A percentile compares a stretch with the other conserved stretches of the same genome.
These are phyloP conservation scores for Gossypium mustelinum DNA, from an alignment of 345 rosid species.

Conservation along the genomic window DNA sequence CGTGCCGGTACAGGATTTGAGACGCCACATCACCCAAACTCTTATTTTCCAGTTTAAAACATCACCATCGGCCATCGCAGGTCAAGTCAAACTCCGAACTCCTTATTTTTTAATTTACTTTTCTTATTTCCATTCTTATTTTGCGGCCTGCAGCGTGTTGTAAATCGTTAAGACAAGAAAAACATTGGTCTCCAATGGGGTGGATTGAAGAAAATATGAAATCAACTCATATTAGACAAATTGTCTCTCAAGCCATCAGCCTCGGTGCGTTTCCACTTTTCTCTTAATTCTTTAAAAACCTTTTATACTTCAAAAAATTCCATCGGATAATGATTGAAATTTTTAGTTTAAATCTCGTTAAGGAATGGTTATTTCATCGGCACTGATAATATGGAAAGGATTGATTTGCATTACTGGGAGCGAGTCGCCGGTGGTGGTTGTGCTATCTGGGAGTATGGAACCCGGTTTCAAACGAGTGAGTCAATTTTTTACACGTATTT, in stretches of 20 bases:
- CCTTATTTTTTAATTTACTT: background rate
- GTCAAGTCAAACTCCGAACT: background rate
- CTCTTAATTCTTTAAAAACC: background rate
- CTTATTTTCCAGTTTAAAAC: background rate
- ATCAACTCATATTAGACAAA: conserved; percentile 46
- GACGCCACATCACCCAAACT: background rate
- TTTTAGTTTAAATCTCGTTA: background rate
- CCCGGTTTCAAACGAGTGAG: conserved; percentile 69
- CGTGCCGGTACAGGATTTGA: conserved; percentile 7
- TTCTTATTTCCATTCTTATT: background rate
- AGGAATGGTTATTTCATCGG: conserved; percentile 64
- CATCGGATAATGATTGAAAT: background rate
- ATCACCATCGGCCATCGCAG: background rate
- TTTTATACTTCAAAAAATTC: background rate
- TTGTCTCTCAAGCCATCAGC: conserved; percentile 41
- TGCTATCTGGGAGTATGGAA: conserved; percentile 76
- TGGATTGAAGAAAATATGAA: conserved; percentile 24
- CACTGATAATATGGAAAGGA: conserved; percentile 72
- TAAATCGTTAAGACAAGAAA: background rate
- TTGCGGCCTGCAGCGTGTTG: background rate
- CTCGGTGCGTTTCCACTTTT: conserved; percentile 41
- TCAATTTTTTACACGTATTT: background rate
- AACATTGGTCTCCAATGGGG: background rate
- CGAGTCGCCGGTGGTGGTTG: conserved; percentile 71
- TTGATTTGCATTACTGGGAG: conserved; percentile 66